phyloP scores from a whole-genome alignment of 768 basidiomycete genomes.

The Boletus vinaceobasis region DNA sequence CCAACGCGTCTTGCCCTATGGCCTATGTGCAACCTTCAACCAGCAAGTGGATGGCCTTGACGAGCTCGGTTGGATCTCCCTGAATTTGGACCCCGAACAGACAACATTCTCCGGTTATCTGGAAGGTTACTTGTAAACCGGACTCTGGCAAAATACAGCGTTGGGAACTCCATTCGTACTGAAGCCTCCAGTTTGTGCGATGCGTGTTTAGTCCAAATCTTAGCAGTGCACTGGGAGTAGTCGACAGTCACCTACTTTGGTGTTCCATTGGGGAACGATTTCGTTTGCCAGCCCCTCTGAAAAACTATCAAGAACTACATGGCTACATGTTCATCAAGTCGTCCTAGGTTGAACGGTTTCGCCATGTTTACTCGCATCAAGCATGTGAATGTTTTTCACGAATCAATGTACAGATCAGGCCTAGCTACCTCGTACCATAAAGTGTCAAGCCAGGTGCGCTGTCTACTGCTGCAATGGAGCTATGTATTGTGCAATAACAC shows the following conservation, averaged over 20 bases:
- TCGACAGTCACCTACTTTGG: slow-evolving; percentile 13
- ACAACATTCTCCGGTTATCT: not conserved
- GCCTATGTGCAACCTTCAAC: too few species aligned
- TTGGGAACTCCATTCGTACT: too few species aligned
- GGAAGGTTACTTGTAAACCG: not conserved
- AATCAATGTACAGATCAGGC: not conserved
- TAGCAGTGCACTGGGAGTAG: too few species aligned
- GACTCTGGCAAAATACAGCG: slow-evolving; percentile 4
- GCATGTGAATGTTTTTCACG: slow-evolving; percentile 4
- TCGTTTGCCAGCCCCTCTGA: slow-evolving; percentile 34
- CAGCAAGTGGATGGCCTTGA: slow-evolving; percentile 5
- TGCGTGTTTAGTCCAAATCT: too few species aligned
- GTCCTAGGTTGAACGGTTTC: not conserved
- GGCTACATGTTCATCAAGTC: slow-evolving; percentile 15
- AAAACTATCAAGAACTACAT: slow-evolving; percentile 34
- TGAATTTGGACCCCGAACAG: not conserved
- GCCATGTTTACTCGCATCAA: slow-evolving; percentile 17
- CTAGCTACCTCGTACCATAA: slow-evolving; percentile 21
- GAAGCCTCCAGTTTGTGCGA: too few species aligned
- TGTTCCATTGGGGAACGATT: slow-evolving; percentile 42
- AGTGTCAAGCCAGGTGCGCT: slow-evolving; percentile 10
- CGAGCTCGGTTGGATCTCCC: slow-evolving; percentile 15
- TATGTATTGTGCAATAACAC: slow-evolving; percentile 34
- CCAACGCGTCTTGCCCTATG: slow-evolving; percentile 13
- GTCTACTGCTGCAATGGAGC: slow-evolving; percentile 30